A percentile compares a stretch with the other conserved stretches of the same genome.
These are phyloP conservation scores for Sphagnurus paluster DNA, from an alignment of 1,284 basidiomycete species.

Conservation along the genomic window DNA sequence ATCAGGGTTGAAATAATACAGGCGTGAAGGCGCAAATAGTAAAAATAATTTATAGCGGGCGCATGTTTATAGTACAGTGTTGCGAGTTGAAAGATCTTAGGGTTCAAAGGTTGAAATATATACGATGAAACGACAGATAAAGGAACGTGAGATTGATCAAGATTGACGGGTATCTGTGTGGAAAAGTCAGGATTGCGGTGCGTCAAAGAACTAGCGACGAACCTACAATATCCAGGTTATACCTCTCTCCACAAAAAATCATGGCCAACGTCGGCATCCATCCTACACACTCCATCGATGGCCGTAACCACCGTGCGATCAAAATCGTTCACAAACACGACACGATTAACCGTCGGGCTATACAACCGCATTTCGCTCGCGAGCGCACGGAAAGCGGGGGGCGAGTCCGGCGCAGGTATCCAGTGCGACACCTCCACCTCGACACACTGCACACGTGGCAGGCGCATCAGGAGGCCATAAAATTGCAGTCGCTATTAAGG, in stretches of 20 bases:
- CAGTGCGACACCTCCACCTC: slow-evolving; percentile 66
- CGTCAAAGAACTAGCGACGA: background rate
- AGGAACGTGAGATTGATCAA: no score
- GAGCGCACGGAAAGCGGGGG: slow-evolving; percentile 53
- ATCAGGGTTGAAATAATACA: no score
- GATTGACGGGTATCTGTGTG: no score
- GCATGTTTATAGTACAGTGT: no score
- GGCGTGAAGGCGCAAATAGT: no score
- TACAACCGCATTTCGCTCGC: slow-evolving; percentile 60
- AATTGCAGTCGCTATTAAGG: slow-evolving; percentile 52
- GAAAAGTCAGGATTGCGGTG: no score
- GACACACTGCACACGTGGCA: slow-evolving; percentile 49
- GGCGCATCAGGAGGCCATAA: slow-evolving; percentile 55
- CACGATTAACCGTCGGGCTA: slow-evolving; percentile 45
- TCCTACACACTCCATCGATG: slow-evolving; percentile 39
- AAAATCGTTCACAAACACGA: slow-evolving; percentile 62
- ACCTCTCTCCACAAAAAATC: slow-evolving; percentile 56
- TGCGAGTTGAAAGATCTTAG: no score
- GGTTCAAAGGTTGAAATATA: no score
- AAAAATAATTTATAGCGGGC: background rate
- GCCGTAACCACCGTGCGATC: slow-evolving; percentile 52
- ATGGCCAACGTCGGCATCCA: slow-evolving; percentile 41
- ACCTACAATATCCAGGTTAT: slow-evolving; percentile 30
- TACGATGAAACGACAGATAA: no score
- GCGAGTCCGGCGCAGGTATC: slow-evolving; percentile 53